These are phyloP conservation scores for Phytophthora sp. DNA, from an alignment of 352 stramenopile species.

Conservation along the genomic window DNA sequence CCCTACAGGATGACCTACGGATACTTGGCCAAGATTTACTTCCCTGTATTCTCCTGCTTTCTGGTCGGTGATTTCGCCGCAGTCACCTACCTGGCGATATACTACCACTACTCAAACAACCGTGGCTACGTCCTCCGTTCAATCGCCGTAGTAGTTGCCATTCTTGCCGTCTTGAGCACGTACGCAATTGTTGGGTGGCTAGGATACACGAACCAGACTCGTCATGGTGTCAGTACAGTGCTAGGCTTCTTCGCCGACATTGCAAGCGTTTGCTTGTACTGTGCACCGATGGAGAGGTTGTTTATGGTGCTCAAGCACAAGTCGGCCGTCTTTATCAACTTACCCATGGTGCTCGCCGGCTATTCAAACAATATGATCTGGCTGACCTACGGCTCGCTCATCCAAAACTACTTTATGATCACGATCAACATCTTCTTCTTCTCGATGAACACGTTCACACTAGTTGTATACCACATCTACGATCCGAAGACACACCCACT, in stretches of 20 bases:
- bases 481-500: conserved; percentile 30
- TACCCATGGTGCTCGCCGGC: conserved; percentile 42
- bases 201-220: conserved; percentile 24
- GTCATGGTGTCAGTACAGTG: conserved; percentile 24
- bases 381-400: conserved; percentile 39
- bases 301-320: conserved; percentile 37
- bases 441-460: conserved; percentile 29
- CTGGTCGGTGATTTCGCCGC: conserved; percentile 20
- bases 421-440: conserved; percentile 35
- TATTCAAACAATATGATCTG: conserved; percentile 44
- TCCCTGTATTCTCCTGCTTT: conserved; percentile 37
- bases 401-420: conserved; percentile 37
- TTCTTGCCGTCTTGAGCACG: conserved; percentile 26
- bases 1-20: conserved; percentile 45
- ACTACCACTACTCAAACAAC: conserved; percentile 30
- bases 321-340: conserved; percentile 41
- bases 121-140: conserved; percentile 16
- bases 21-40: conserved; percentile 32
- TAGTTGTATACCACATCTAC: conserved; percentile 42
- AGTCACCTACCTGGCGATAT: conserved; percentile 28
- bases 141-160: conserved; percentile 1
- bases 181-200: conserved; percentile 42
- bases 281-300: conserved; percentile 45
- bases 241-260: conserved; percentile 37
- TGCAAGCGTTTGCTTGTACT: conserved; percentile 41